Conservation (phyloP, 2,329 filamentous ascomycete genomes). For the Sporothrix dimorphospora region DNA sequence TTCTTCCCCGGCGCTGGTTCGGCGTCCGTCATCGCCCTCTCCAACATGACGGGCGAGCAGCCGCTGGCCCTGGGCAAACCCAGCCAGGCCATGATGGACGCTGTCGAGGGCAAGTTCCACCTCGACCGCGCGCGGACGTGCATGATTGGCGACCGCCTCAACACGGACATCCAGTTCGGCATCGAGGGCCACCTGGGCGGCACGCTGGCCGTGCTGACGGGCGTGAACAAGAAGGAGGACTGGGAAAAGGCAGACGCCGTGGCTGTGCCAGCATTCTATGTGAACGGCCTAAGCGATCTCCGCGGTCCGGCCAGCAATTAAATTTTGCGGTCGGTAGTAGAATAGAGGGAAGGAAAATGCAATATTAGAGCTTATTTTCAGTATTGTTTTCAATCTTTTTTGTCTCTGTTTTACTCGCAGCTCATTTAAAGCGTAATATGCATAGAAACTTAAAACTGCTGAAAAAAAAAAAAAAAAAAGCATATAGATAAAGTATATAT, state of each 20-base stretch:
- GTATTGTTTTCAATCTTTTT: neutral
- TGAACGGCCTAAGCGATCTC: conserved; percentile 82
- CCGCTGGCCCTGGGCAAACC: conserved; percentile 89
- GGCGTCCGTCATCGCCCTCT: conserved; percentile 70
- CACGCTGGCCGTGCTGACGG: conserved; percentile 87
- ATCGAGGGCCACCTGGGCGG: conserved; percentile 88
- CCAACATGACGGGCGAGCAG: conserved; percentile 69
- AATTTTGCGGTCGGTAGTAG: neutral
- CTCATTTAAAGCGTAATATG: neutral
- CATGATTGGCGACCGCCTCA: conserved; percentile 92
- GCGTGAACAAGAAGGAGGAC: conserved; percentile 83
- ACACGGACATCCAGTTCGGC: conserved; percentile 96
- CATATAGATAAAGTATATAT: no score
- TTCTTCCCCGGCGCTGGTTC: conserved; percentile 93
- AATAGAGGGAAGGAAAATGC: no score
- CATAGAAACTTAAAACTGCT: neutral
- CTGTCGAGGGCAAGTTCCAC: conserved; percentile 92
- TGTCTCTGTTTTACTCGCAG: neutral
- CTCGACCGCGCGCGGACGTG: conserved; percentile 83
- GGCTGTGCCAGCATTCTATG: conserved; percentile 78
- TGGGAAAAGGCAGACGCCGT: conserved; percentile 70
- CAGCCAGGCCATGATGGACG: conserved; percentile 99
- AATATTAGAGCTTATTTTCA: no score
- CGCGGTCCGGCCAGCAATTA: conserved; percentile 28
- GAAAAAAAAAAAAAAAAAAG: no score